phyloP scores from a whole-genome alignment of 1,284 basidiomycete species.

The Naganishia cerealis region DNA sequence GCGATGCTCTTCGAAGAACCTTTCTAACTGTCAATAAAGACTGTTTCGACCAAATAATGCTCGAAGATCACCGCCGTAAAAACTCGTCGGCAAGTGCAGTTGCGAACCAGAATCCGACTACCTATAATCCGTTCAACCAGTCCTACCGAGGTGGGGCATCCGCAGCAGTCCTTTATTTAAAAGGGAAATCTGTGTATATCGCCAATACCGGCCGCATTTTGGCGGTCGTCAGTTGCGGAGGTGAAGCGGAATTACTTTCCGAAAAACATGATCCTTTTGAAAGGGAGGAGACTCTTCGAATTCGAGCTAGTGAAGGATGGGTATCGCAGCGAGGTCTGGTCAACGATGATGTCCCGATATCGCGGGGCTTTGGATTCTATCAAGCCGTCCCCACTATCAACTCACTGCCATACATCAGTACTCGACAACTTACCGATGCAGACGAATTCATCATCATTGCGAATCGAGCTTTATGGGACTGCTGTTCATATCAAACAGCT shows the following conservation, averaged over 20 bases:
- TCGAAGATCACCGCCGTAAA: conserved; percentile 60
- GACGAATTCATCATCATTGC: conserved; percentile 98
- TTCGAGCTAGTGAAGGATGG: conserved; percentile 91
- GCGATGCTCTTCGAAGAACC: conserved; percentile 77
- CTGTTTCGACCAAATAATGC: conserved; percentile 65
- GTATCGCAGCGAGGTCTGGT: conserved; percentile 90
- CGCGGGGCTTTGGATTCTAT: conserved; percentile 91
- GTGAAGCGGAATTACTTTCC: conserved; percentile 73
- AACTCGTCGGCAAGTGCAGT: conserved; percentile 65
- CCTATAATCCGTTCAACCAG: conserved; percentile 36
- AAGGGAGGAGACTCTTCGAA: conserved; percentile 76
- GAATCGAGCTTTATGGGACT: conserved; percentile 91
- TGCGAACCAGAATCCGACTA: conserved; percentile 54
- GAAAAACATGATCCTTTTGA: conserved; percentile 89
- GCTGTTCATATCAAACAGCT: conserved; percentile 90
- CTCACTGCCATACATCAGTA: conserved; percentile 75
- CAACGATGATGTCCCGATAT: conserved; percentile 88
- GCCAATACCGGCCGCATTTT: conserved; percentile 89
- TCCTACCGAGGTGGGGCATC: conserved; percentile 74
- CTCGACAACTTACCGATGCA: conserved; percentile 71
- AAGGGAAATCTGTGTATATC: conserved; percentile 76
- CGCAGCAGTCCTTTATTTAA: conserved; percentile 82
- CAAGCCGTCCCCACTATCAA: conserved; percentile 88
- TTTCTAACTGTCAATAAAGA: conserved; percentile 82
- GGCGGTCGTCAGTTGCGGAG: conserved; percentile 81